phyloP scores from a whole-genome alignment of 305 asterid genomes.

The Rubia occidens region DNA sequence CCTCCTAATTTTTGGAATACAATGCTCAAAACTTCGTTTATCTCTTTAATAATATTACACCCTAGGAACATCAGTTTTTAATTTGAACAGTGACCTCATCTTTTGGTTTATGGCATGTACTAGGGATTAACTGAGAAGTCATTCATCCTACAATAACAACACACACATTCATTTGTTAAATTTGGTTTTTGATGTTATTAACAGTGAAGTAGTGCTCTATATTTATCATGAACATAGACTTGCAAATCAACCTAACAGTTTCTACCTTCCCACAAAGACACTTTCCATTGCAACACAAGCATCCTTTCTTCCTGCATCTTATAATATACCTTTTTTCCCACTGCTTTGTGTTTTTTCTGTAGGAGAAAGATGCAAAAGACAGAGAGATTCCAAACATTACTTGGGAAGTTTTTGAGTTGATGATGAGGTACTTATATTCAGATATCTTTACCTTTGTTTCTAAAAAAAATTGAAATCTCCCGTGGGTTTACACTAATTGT shows the following conservation, averaged over 20 bases:
- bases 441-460: background rate
- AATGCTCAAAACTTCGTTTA: too few relatives aligned
- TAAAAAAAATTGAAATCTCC: background rate
- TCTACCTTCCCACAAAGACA: background rate
- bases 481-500: background rate
- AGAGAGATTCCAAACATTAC: conserved; percentile 90
- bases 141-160: background rate
- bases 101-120: background rate
- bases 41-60: too few relatives aligned
- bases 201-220: background rate
- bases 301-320: background rate
- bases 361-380: conserved; percentile 98
- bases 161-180: background rate
- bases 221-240: background rate
- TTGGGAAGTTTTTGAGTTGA: conserved; percentile 96
- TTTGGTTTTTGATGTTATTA: background rate
- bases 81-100: background rate
- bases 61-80: too few relatives aligned
- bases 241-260: background rate
- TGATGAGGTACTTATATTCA: conserved; percentile 72
- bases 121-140: background rate
- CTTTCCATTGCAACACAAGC: background rate
- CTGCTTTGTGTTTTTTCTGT: conserved; percentile 19
- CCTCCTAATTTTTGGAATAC: too few relatives aligned
- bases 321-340: background rate